Conservation (phyloP, 768 basidiomycete genomes). For the Suillus brevipes region DNA sequence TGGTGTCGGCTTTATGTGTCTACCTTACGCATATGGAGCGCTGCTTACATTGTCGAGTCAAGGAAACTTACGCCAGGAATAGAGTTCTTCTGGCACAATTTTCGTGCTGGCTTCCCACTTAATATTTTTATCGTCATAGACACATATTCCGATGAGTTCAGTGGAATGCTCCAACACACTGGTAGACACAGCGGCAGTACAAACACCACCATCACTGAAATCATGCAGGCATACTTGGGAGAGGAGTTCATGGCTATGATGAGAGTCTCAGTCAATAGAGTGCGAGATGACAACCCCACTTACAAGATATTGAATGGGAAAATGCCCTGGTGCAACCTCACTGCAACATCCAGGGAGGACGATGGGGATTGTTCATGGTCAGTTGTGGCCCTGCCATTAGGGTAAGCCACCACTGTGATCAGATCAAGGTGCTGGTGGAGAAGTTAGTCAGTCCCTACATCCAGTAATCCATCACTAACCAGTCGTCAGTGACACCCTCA, state of each 20-base stretch:
- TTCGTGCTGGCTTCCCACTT: not conserved
- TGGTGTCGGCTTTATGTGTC: too few relatives aligned
- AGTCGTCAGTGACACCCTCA: not conserved
- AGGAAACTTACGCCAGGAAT: not conserved
- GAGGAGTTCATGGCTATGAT: not conserved
- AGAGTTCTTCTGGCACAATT: not conserved
- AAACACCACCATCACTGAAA: not conserved
- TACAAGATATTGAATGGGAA: not conserved
- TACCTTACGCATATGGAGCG: not conserved
- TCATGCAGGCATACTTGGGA: not conserved
- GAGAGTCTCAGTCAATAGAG: not conserved
- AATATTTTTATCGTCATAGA: not conserved
- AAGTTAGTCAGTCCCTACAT: too few relatives aligned
- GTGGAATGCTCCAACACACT: not conserved
- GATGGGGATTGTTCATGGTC: not conserved
- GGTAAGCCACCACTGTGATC: too few relatives aligned
- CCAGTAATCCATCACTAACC: too few relatives aligned
- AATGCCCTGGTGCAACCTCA: too few relatives aligned
- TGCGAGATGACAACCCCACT: not conserved
- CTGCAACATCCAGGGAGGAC: not conserved
- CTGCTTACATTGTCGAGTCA: not conserved
- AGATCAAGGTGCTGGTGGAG: too few relatives aligned
- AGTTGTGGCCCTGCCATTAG: conserved; percentile 3
- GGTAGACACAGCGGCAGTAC: not conserved
- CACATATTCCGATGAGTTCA: not conserved